Base-by-base conservation (phyloP, 2,329 filamentous ascomycete species). In the Trichoderma cornu-damae region DNA sequence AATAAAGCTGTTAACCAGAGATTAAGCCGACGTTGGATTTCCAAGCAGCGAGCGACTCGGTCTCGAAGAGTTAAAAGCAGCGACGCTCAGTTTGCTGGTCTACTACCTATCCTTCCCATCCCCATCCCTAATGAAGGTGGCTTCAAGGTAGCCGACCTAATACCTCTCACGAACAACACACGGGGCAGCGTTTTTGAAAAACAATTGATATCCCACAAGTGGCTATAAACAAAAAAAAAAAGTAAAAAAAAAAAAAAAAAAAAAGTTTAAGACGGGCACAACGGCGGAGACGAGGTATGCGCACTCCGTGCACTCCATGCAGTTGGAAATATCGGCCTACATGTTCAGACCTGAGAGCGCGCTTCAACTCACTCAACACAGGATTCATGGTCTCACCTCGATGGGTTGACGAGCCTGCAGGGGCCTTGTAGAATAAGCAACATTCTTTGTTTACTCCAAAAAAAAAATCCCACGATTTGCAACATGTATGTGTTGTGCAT, bases 371-470 rank as follows among this genome's bases (percentile, higher is more conserved):
- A 44, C 38, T 53, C 43, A 30, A 24, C 28, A 20, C 32, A 53
- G 43, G 44, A 35, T 60, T 57, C 28, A 60, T 60, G 59, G 54
- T 61, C 54, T 58, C 48, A 18, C 47, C 61, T 58, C 49, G 32
- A 56, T 35, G 40, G 43, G 53, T 52, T 20, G 52, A 60, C 61
- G 58, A 62, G 61, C 60, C 59, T 59, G 40, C 11, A 57, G 37
- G 49, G 42, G 56, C 57, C 50, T 18, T 28, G 32, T 59, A 38
- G 32, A 44, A 47, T 16, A 24, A 26, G 12, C 26, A 22, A 24
- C n/a, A n/a, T n/a, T n/a, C 2, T 35, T 38, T 38, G n/a, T 9
- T 38, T 8, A 46, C 24, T 14, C 8, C 2, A 11, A 6, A n/a
- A n/a, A n/a, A n/a, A n/a, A n/a, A n/a, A n/a, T n/a, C n/a, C n/a